phyloP scores from a whole-genome alignment of 208 protist genomes.

The Porcisia deanei region DNA sequence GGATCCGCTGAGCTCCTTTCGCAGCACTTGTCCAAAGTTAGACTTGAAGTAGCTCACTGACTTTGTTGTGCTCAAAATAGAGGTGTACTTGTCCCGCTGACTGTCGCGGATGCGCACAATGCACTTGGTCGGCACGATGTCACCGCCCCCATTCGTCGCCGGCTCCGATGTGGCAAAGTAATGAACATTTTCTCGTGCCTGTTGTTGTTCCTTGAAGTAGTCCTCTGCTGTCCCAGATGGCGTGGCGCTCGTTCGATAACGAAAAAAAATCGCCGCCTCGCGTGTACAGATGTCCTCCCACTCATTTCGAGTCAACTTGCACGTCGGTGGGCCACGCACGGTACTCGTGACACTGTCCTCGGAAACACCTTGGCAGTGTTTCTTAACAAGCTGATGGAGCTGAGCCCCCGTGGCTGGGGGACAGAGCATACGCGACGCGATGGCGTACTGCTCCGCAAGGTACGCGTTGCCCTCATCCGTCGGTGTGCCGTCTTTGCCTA shows the following conservation, averaged over 20 bases:
- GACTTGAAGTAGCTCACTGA: conserved; percentile 77
- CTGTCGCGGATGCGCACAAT: conserved; percentile 76
- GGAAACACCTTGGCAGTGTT: conserved; percentile 17
- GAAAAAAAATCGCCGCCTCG: conserved; percentile 52
- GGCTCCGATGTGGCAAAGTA: conserved; percentile 33
- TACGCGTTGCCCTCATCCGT: conserved; percentile 67
- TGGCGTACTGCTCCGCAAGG: conserved; percentile 72
- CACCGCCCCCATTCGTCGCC: background rate
- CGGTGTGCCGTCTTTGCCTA: conserved; percentile 22
- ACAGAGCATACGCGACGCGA: conserved; percentile 54
- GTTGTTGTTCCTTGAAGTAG: conserved; percentile 25
- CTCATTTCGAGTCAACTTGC: conserved; percentile 21
- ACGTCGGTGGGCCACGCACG: background rate
- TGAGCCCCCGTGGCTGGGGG: conserved; percentile 13
- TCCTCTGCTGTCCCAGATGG: conserved; percentile 18
- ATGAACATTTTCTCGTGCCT: conserved; percentile 24
- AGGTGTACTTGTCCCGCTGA: conserved; percentile 58
- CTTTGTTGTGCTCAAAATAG: conserved; percentile 58
- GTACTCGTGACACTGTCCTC: background rate
- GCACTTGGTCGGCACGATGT: conserved; percentile 58
- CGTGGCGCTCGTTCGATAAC: conserved; percentile 30
- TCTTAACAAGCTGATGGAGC: conserved; percentile 40
- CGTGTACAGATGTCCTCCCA: conserved; percentile 50
- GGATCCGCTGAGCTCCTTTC: conserved; percentile 64
- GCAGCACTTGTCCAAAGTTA: conserved; percentile 71